phyloP scores from a whole-genome alignment of 2,329 filamentous ascomycete species.

The Delphinella strobiligena region DNA sequence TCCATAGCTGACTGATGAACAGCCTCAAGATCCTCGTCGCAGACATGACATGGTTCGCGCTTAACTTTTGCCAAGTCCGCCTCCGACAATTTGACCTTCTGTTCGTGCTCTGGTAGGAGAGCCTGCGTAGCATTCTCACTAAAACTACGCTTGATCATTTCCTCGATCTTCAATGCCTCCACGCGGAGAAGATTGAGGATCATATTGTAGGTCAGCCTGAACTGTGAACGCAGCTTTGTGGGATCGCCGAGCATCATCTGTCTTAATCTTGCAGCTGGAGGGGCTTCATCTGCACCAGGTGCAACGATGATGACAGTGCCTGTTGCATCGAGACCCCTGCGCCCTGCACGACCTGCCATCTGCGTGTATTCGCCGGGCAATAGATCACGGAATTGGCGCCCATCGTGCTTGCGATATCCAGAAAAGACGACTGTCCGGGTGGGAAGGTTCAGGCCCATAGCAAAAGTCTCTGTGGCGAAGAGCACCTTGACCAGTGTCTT shows the following conservation, averaged over 20 bases:
- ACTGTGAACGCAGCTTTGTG: constrained; percentile 89
- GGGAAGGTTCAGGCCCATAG: constrained; percentile 93
- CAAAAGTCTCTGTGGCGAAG: constrained; percentile 96
- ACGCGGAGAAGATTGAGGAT: constrained; percentile 91
- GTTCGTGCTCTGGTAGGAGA: constrained; percentile 86
- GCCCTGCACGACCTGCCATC: constrained; percentile 91
- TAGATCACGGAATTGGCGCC: constrained; percentile 79
- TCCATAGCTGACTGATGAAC: constrained; percentile 76
- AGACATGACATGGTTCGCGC: constrained; percentile 69
- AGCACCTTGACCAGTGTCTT: constrained; percentile 91
- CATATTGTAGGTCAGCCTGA: constrained; percentile 98
- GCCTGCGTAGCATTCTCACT: constrained; percentile 96
- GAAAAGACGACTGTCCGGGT: constrained; percentile 97
- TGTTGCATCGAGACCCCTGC: constrained; percentile 82
- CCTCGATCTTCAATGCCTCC: constrained; percentile 94
- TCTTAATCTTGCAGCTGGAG: constrained; percentile 67
- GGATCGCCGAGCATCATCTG: constrained; percentile 95
- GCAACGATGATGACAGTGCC: constrained; percentile 89
- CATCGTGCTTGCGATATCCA: constrained; percentile 92
- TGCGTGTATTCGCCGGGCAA: constrained; percentile 95
- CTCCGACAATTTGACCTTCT: constrained; percentile 83
- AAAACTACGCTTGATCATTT: constrained; percentile 99
- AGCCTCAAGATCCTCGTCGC: constrained; percentile 65
- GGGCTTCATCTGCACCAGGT: constrained; percentile 72
- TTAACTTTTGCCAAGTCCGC: constrained; percentile 85